Percentiles rank a stretch among this genome's conserved stretches.
Conservation (phyloP, 140 eudicot species). For the Stevia rebaudiana region DNA sequence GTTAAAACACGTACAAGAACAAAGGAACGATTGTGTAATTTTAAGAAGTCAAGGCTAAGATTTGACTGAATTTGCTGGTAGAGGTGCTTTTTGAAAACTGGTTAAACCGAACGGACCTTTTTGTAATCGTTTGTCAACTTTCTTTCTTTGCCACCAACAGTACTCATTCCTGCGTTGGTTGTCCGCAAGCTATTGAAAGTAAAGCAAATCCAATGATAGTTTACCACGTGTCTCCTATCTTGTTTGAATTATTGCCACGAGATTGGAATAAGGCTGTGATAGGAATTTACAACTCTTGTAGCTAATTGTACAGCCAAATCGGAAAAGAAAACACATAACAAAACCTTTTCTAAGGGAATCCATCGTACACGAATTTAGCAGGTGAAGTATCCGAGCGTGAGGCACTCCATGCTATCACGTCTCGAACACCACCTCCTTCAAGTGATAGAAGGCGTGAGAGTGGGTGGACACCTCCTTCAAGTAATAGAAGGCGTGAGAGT, state of each 20-base stretch:
- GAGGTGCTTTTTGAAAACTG: background rate
- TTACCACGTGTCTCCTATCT: slow-evolving; percentile 25
- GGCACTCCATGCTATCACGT: too few relatives aligned
- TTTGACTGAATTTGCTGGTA: background rate
- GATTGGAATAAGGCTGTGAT: slow-evolving; percentile 23
- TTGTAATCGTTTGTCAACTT: background rate
- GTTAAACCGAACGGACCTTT: background rate
- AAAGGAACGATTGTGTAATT: too few relatives aligned
- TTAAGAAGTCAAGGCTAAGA: background rate
- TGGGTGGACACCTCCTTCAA: too few relatives aligned
- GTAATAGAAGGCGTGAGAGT: too few relatives aligned
- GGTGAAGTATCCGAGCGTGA: too few relatives aligned
- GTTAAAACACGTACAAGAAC: too few relatives aligned
- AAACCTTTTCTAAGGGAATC: too few relatives aligned
- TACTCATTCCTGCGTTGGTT: slow-evolving; percentile 34
- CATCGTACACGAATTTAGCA: too few relatives aligned
- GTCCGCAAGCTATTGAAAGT: slow-evolving; percentile 31
- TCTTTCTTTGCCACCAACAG: slow-evolving; percentile 25
- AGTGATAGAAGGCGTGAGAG: too few relatives aligned
- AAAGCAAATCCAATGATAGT: background rate
- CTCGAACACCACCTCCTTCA: too few relatives aligned
- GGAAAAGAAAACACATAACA: too few relatives aligned
- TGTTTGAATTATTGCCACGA: slow-evolving; percentile 24
- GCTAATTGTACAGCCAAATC: background rate
- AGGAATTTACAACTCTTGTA: slow-evolving; percentile 15